Percentiles rank a stretch among this genome's conserved stretches.
phyloP scores from a whole-genome alignment of 2,329 filamentous ascomycete genomes.

The Domatiomyces globalis region DNA sequence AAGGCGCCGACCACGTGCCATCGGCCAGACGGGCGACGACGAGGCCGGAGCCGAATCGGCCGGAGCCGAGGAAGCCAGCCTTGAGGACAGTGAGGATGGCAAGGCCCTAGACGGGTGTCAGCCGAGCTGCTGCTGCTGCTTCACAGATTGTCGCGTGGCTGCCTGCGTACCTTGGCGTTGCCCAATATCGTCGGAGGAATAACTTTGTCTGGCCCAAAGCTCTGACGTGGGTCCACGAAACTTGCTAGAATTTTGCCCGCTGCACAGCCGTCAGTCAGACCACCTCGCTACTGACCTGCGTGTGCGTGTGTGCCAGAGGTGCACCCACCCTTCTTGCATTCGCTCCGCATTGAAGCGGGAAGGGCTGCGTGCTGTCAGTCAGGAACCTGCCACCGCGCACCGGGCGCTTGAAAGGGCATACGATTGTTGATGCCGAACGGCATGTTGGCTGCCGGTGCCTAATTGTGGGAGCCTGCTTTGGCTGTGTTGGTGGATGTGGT shows the following conservation, averaged over 20 bases:
- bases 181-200: constrained; percentile 83
- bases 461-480: not conserved
- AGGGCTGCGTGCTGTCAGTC: constrained; percentile 18
- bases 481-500: too few species aligned
- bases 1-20: constrained; percentile 37
- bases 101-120: constrained; percentile 27
- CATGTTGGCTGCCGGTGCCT: constrained; percentile 21
- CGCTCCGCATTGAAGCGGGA: constrained; percentile 40
- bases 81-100: constrained; percentile 37
- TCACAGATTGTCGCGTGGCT: not conserved
- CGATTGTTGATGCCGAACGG: constrained; percentile 33
- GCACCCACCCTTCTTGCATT: constrained; percentile 61
- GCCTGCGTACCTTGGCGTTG: constrained; percentile 60
- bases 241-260: constrained; percentile 89
- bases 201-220: constrained; percentile 92
- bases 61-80: constrained; percentile 37
- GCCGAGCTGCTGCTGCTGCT: not conserved
- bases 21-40: constrained; percentile 36
- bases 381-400: too few species aligned
- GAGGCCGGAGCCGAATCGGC: constrained; percentile 36
- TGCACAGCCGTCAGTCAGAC: too few species aligned
- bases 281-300: too few species aligned
- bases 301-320: too few species aligned
- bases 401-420: too few species aligned
- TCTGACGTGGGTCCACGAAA: constrained; percentile 83